A percentile compares a stretch with the other conserved stretches of the same genome.
Conservation (phyloP, 2,329 filamentous ascomycete genomes). For the Samsoniella hepiali region DNA sequence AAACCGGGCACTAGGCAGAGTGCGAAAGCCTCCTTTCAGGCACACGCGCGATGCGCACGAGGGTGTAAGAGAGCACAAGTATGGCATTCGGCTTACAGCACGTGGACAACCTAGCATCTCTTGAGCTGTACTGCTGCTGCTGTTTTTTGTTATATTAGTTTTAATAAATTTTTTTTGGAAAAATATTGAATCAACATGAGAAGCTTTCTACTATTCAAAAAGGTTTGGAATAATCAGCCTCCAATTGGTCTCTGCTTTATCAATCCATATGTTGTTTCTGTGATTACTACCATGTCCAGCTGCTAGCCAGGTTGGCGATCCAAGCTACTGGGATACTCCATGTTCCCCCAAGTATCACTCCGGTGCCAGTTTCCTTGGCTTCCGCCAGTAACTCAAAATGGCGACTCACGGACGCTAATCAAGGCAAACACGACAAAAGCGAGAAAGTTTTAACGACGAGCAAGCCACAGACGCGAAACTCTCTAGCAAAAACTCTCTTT, state of each 20-base stretch:
- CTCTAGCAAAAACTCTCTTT: background rate
- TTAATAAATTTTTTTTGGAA: too few relatives aligned
- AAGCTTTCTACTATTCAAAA: too few relatives aligned
- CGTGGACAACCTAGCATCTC: too few relatives aligned
- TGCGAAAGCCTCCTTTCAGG: background rate
- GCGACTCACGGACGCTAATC: background rate
- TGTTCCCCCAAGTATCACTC: background rate
- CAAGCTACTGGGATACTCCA: conserved; percentile 2
- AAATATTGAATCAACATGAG: too few relatives aligned
- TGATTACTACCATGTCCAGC: background rate
- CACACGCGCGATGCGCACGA: background rate
- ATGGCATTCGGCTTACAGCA: too few relatives aligned
- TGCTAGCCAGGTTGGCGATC: background rate
- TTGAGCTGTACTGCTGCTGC: too few relatives aligned
- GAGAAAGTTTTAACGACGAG: background rate
- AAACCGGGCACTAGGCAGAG: background rate
- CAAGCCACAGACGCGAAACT: background rate
- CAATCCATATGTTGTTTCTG: background rate
- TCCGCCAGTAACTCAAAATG: background rate
- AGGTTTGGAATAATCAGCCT: too few relatives aligned
- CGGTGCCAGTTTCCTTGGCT: background rate
- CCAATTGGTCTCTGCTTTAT: too few relatives aligned
- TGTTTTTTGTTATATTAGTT: too few relatives aligned
- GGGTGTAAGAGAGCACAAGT: too few relatives aligned
- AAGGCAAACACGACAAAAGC: background rate